Conservation (phyloP, 495 filamentous ascomycete species). For the Rhypophila decipiens region DNA sequence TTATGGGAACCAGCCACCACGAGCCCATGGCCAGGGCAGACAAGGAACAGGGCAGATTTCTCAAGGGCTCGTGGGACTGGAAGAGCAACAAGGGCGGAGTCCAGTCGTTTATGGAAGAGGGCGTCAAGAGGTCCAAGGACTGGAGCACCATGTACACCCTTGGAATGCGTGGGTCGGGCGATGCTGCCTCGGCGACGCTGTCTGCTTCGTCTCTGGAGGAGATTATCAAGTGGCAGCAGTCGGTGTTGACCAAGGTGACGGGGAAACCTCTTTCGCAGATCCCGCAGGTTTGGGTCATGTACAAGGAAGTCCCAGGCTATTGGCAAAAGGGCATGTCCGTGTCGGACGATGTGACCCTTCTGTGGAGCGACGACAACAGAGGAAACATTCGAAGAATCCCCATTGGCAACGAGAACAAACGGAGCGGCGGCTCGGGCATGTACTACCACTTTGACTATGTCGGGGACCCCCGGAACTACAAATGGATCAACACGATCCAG, state of each 20-base stretch:
- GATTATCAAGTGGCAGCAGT: conserved; percentile 47
- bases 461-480: conserved; percentile 51
- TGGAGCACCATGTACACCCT: conserved; percentile 55
- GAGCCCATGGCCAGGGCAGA: conserved; percentile 59
- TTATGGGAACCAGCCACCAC: conserved; percentile 58
- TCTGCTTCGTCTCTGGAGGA: conserved; percentile 42
- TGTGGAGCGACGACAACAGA: conserved; percentile 64
- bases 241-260: conserved; percentile 40
- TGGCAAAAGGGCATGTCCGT: conserved; percentile 56
- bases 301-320: conserved; percentile 58
- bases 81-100: conserved; percentile 49
- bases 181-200: conserved; percentile 46
- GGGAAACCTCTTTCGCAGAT: conserved; percentile 40
- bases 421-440: conserved; percentile 54
- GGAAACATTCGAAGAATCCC: conserved; percentile 58
- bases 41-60: conserved; percentile 51
- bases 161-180: conserved; percentile 60
- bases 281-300: conserved; percentile 60
- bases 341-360: conserved; percentile 57
- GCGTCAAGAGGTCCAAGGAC: conserved; percentile 46
- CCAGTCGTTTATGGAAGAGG: conserved; percentile 47
- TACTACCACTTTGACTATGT: conserved; percentile 68
- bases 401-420: conserved; percentile 44
- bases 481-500: conserved; percentile 60
- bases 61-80: conserved; percentile 52